phyloP scores from a whole-genome alignment of 1,139 yeast species.

The Ogataea hybrid region DNA sequence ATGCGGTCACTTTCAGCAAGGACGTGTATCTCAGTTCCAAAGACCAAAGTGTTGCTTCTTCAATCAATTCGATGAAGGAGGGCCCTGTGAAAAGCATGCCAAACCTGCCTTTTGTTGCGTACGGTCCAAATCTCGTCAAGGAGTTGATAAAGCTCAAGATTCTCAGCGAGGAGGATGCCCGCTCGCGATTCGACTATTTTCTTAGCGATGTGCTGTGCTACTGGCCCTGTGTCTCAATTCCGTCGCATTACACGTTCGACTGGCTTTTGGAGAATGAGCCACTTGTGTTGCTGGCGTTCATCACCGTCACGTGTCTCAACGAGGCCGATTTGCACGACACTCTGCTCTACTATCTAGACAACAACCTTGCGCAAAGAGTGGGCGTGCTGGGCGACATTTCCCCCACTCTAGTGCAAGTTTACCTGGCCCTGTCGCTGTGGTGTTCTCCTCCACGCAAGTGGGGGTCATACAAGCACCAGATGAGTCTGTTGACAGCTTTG shows the following conservation, averaged over 20 bases:
- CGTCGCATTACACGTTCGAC: conserved; percentile 39
- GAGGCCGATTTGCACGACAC: conserved; percentile 43
- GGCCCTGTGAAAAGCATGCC: conserved; percentile 34
- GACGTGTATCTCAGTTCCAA: too few species aligned
- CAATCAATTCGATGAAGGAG: too few species aligned
- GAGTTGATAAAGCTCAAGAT: conserved; percentile 39
- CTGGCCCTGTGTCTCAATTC: conserved; percentile 49
- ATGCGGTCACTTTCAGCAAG: too few species aligned
- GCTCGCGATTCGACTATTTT: conserved; percentile 37
- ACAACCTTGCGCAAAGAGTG: conserved; percentile 44
- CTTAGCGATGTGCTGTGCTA: conserved; percentile 40
- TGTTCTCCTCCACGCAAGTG: conserved; percentile 47
- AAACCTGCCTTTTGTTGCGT: conserved; percentile 39
- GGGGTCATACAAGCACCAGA: conserved; percentile 52
- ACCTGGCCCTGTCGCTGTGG: conserved; percentile 49
- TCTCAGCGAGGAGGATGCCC: conserved; percentile 31
- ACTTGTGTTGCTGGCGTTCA: conserved; percentile 43
- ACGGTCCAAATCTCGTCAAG: conserved; percentile 41
- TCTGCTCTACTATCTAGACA: conserved; percentile 45
- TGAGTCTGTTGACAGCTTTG: conserved; percentile 45
- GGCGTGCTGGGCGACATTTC: conserved; percentile 45
- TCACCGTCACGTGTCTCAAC: conserved; percentile 49
- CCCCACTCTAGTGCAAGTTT: conserved; percentile 41
- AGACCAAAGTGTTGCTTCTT: too few species aligned
- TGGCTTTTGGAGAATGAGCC: conserved; percentile 43